Base-by-base conservation (phyloP, 2,329 filamentous ascomycete species). In the Tolypocladium paradoxum region DNA sequence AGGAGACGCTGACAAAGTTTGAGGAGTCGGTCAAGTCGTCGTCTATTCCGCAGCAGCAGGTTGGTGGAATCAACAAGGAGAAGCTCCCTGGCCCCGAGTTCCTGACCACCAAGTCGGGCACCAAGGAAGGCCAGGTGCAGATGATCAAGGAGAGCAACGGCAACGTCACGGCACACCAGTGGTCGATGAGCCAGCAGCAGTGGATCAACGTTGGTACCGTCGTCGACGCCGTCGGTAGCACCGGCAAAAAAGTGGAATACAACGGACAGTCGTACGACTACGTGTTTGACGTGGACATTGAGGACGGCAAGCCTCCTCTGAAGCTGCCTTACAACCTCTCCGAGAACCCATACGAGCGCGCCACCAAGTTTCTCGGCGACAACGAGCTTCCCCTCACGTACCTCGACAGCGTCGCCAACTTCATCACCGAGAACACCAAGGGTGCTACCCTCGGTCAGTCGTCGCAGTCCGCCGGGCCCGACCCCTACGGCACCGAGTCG, bases 151-250 rank as follows among this genome's bases (percentile, higher is more conserved):
- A 96, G 66, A 73, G 80, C 8, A 85, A 95, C 63, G 90, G 90
- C 47, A 88, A 82, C 50, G 78, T 96, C 33, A 90, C 87, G 5
- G 90, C 91, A 9, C 89, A 97, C 65, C 84, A 88, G 56, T 97
- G 92, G 92, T 95, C 91, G 14, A 71, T 72, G 58, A 70, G 74
- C 58, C 77, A 85, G 56, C 77, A 82, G 50, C 77, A 90, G 65
- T 96, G 91, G 91, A 76, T 90, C 54, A 87, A 86, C 57, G 87
- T 97, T 9, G 93, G 93, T n/a, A 95, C 90, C 0, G 91, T 99
- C 0, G 93, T 97, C 12, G 90, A 95, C 61, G 83, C 90, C 4
- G 88, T 87, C 6, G 90, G 87, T 37, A 95, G 90, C 65, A 89
- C 84, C 58, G 88, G 89, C 12, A 83, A 83, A 54, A 90, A 91